Evolutionary conservation across 2,329 filamentous ascomycete genomes (phyloP), one percentile per base, ranked within the genome.

Genomic region (Colletotrichum kahawae): DNA sequence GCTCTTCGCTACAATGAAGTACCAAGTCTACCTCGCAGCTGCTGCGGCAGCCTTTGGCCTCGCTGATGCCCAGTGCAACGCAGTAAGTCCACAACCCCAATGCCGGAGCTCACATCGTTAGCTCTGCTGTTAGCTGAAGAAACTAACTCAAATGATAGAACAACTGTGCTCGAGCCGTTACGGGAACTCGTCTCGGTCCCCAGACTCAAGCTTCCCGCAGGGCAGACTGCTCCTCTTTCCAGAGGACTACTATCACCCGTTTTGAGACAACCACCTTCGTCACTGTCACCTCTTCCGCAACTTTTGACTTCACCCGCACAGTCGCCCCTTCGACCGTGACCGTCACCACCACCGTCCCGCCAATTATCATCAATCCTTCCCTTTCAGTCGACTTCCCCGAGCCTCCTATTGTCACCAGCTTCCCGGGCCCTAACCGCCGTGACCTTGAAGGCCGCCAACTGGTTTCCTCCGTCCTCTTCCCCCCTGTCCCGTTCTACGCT

Each of bases 401-500:
- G 66, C 51, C 54, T 8, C 51, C 66, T 16, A 5, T 56, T 9
- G 31, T 67, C 51, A 67, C 48, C 14, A 10, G n/a, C 7, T 69
- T 69, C 67, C 10, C 62, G 14, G n/a, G 12, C 6, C 48, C 48
- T 7, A 27, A 60, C 14, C 66, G 66, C 54, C 66, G 66, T 24
- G 34, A 68, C 14, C 16, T 69, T n/a, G 67, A 60, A 8, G 56
- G 16, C 18, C 67, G 67, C 9, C 67, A 69, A 29, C 6, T 67
- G 2, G 63, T 18, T 18, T 59, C 51, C 5, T 51, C 43, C 10
- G 43, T n/a, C 38, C n/a, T 18, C 56, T 48, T 36, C 36, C n/a
- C n/a, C 21, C 9, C 27, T 57, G 34, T 77, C 33, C 79, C 80
- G 10, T 29, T 67, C 29, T 82, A 82, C 71, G 81, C 81, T 7